Percentiles rank a stretch among this genome's conserved stretches.
Conservation (phyloP, 2,329 filamentous ascomycete species). For the Rutstroemia sydowiana region DNA sequence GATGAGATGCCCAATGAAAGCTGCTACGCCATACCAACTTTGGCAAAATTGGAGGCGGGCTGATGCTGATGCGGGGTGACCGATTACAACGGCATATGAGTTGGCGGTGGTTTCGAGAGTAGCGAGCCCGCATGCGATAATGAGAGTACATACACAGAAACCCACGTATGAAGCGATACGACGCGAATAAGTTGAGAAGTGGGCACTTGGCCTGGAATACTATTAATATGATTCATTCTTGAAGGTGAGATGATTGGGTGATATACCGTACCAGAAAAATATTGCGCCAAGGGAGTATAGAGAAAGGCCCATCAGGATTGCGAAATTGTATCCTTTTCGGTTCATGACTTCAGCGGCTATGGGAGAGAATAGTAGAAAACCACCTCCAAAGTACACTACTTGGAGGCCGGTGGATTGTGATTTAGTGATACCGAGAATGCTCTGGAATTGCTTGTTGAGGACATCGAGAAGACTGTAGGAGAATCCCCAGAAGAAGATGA, state of each 20-base stretch:
- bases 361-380: conserved; percentile 60
- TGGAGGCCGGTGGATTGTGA: conserved; percentile 62
- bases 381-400: conserved; percentile 62
- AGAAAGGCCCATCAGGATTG: conserved; percentile 67
- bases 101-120: conserved; percentile 76
- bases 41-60: conserved; percentile 69
- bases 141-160: conserved; percentile 65
- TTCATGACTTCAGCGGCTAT: conserved; percentile 66
- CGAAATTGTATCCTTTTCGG: conserved; percentile 68
- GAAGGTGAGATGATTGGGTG: not conserved
- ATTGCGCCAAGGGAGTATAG: conserved; percentile 66
- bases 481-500: conserved; percentile 85
- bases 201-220: conserved; percentile 74
- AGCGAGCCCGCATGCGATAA: conserved; percentile 68
- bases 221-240: not conserved
- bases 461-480: conserved; percentile 81
- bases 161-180: conserved; percentile 58
- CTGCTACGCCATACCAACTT: conserved; percentile 66
- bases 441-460: conserved; percentile 65
- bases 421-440: conserved; percentile 50
- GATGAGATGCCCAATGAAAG: conserved; percentile 65
- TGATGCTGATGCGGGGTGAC: conserved; percentile 64
- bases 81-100: conserved; percentile 63
- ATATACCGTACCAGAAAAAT: conserved; percentile 2
- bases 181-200: conserved; percentile 50